Base-by-base conservation (phyloP, 2,329 filamentous ascomycete genomes). In the Aspergillus sp. region DNA sequence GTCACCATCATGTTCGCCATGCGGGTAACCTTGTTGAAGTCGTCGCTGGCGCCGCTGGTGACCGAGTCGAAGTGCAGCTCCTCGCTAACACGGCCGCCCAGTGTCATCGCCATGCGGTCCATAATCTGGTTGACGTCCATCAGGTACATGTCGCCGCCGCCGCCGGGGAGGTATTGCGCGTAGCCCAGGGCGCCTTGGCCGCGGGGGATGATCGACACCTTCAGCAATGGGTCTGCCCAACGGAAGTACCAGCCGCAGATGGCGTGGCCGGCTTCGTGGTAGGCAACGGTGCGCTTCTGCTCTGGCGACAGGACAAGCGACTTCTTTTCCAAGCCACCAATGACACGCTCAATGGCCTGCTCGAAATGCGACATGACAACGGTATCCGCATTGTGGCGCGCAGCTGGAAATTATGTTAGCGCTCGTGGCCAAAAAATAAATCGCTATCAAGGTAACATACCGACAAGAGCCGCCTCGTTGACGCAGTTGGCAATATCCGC, bases 71-170 rank as follows among this genome's bases (percentile, higher is more conserved):
- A 98, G 65, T 98, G 89, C 5, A 98, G 67, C 62, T 98, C 91
- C 64, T 98, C 91, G 13, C 82, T 91, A 15, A 98, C 83, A 44
- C 91, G 86, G 2, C 91, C 91, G 48, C 88, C 91, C 34, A 98
- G 79, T 2, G 89, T 95, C 91, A 98, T 98, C 43, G 91, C 91
- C 91, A 98, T 98, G 48, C 91, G 86, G 60, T 98, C 91, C 85
- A 96, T 94, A 26, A 98, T 72, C 64, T 98, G 91, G 57, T 88
- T 80, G 43, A 85, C 80, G 53, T 82, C 94, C 88, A 98, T 91
- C 43, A 98, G 74, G 60, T 96, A 96, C 6, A 85, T 86, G 55
- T 98, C 10, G 19, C 19, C 91, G 26, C 59, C 59, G 35, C 80
- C 79, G 14, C 80, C 73, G 1, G 91, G 91, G n/a, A 98, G 74